A percentile compares a stretch with the other conserved stretches of the same genome.
phyloP scores from a whole-genome alignment of 305 asterid species.

The Fraxinus greggii region DNA sequence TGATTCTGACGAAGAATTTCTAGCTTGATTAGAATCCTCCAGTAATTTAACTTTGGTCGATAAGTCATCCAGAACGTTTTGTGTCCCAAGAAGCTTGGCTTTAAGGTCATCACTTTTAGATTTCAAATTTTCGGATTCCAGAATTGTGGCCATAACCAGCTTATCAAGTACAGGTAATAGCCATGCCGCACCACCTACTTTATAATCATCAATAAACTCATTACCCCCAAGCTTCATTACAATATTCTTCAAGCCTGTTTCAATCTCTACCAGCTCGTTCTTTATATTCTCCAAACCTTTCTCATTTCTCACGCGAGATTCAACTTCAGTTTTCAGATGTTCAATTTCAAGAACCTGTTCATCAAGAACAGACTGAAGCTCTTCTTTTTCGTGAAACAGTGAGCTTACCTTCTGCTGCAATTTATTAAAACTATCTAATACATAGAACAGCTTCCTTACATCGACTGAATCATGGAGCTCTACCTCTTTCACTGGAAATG shows the following conservation, averaged over 20 bases:
- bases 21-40: slow-evolving; percentile 57
- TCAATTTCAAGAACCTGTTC: slow-evolving; percentile 56
- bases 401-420: slow-evolving; percentile 48
- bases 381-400: slow-evolving; percentile 57
- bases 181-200: slow-evolving; percentile 42
- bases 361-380: slow-evolving; percentile 54
- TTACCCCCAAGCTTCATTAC: slow-evolving; percentile 64
- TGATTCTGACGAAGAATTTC: slow-evolving; percentile 45
- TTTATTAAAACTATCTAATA: slow-evolving; percentile 58
- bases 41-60: slow-evolving; percentile 68
- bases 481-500: slow-evolving; percentile 35
- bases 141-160: slow-evolving; percentile 45
- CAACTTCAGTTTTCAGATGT: slow-evolving; percentile 56
- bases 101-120: slow-evolving; percentile 68
- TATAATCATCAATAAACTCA: slow-evolving; percentile 51
- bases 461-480: slow-evolving; percentile 41
- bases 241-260: slow-evolving; percentile 57
- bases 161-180: slow-evolving; percentile 61
- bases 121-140: slow-evolving; percentile 66
- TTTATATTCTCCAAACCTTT: slow-evolving; percentile 44
- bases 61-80: slow-evolving; percentile 64
- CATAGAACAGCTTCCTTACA: slow-evolving; percentile 62
- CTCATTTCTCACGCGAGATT: slow-evolving; percentile 35
- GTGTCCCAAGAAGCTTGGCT: slow-evolving; percentile 59
- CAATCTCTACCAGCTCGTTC: slow-evolving; percentile 53